Evolutionary conservation across 2,329 filamentous ascomycete genomes (phyloP), one percentile per base, ranked within the genome.

Genomic region (Botrytis fragariae): DNA sequence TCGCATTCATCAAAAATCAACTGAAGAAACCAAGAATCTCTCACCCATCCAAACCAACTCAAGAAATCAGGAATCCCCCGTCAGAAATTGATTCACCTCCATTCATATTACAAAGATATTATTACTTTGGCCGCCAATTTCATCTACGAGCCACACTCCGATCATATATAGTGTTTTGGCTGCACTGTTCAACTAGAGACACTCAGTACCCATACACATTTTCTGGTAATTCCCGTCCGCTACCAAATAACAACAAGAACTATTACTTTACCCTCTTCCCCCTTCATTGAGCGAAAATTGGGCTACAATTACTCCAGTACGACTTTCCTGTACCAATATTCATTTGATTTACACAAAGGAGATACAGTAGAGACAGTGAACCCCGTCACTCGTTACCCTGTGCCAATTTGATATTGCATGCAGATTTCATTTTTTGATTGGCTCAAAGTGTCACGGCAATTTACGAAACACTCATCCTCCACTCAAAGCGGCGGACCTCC

Each of bases 401-500:
- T 72, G 51, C 61, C n/a, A 59, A 35, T 72, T 72, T 59, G 48
- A 57, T 65, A 72, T 72, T 72, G 70, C 70, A 72, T 72, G 61
- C 45, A 65, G 69, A 54, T 57, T 67, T 60, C 37, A 22, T 35
- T 35, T 44, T 72, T 72, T 72, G 29, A 72, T 72, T 72, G 70
- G 70, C 42, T 68, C n/a, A 59, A 72, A 68, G 22, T 57, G 18
- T 32, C 51, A 72, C 70, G 70, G 70, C 70, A 72, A 72, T 72
- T 72, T 65, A 71, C 61, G 62, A 72, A 72, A 72, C 70, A 72
- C 62, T 57, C 59, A 57, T 67, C 70, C 48, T 72, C 70, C 70
- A 72, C 70, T 72, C 62, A 72, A 67, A 72, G 70, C 70, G 62
- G 70, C 62, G 70, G 62, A 72, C 37, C 70, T 67, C 25, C 48